phyloP scores from a whole-genome alignment of 768 basidiomycete species.

The Mycena galericulata region DNA sequence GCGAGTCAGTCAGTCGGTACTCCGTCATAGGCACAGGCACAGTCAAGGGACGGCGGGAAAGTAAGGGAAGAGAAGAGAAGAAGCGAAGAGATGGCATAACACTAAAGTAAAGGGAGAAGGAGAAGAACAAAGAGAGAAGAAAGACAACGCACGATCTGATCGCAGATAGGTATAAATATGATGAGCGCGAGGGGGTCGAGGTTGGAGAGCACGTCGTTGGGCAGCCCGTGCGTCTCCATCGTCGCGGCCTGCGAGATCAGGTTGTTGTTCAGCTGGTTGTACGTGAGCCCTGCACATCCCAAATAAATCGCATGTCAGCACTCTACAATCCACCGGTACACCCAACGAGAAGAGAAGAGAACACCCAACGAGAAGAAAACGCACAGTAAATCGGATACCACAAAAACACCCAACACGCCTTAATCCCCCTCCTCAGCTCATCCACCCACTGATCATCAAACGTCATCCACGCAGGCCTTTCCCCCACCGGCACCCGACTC shows the following conservation, averaged over 20 bases:
- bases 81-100: too few species aligned
- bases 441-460: constrained; percentile 87
- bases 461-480: constrained; percentile 75
- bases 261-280: constrained; percentile 85
- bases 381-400: constrained; percentile 70
- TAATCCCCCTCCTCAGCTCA: constrained; percentile 77
- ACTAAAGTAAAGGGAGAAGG: too few species aligned
- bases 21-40: too few species aligned
- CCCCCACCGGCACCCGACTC: constrained; percentile 49
- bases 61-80: too few species aligned
- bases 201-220: constrained; percentile 82
- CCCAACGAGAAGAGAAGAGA: too few species aligned
- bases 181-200: constrained; percentile 82
- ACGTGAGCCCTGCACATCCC: constrained; percentile 86
- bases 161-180: constrained; percentile 71
- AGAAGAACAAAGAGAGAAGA: not conserved
- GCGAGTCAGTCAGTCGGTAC: too few species aligned
- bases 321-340: too few species aligned
- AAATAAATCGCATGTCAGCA: too few species aligned
- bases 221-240: constrained; percentile 53
- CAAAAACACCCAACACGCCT: constrained; percentile 72
- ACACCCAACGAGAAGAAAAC: constrained; percentile 31
- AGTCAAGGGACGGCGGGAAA: not conserved
- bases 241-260: constrained; percentile 83
- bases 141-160: constrained; percentile 52